Conservation (phyloP, 1,139 yeast genomes). For the Lodderomyces orthopsilosis region DNA sequence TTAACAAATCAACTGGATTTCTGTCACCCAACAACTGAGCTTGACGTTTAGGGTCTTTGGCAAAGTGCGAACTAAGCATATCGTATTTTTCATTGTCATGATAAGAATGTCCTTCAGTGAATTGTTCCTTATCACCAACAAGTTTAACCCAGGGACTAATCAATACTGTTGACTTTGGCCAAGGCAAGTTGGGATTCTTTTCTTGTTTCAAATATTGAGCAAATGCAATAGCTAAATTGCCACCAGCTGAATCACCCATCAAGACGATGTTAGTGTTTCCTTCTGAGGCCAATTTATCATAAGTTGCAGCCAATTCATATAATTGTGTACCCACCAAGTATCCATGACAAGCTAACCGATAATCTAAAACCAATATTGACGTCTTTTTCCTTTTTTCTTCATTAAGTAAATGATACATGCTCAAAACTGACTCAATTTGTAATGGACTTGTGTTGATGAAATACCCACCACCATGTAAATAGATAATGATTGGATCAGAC, state of each 20-base stretch:
- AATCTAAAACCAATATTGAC: slow-evolving; percentile 38
- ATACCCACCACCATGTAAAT: slow-evolving; percentile 46
- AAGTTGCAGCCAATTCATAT: slow-evolving; percentile 31
- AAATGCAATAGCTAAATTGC: slow-evolving; percentile 31
- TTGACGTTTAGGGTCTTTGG: background rate
- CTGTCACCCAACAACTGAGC: slow-evolving; percentile 12
- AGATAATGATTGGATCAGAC: slow-evolving; percentile 37
- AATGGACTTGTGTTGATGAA: slow-evolving; percentile 32
- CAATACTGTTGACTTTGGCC: slow-evolving; percentile 32
- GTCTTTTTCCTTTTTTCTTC: slow-evolving; percentile 22
- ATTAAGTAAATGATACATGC: slow-evolving; percentile 30
- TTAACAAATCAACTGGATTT: slow-evolving; percentile 9
- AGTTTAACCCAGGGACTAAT: slow-evolving; percentile 41
- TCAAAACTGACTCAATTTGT: slow-evolving; percentile 31
- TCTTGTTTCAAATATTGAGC: slow-evolving; percentile 25
- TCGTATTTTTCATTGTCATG: slow-evolving; percentile 33
- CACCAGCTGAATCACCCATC: slow-evolving; percentile 47
- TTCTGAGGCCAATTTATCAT: slow-evolving; percentile 21
- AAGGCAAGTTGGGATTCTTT: slow-evolving; percentile 14
- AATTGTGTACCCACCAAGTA: slow-evolving; percentile 34
- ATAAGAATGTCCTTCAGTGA: slow-evolving; percentile 30
- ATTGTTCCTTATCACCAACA: slow-evolving; percentile 12
- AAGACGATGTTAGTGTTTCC: slow-evolving; percentile 32
- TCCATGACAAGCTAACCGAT: slow-evolving; percentile 34
- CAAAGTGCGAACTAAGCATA: slow-evolving; percentile 20